Evolutionary conservation across 371 early-diverging fungal species (phyloP), one percentile per base, ranked within the genome.

Genomic region (Mortierella sp.): DNA sequence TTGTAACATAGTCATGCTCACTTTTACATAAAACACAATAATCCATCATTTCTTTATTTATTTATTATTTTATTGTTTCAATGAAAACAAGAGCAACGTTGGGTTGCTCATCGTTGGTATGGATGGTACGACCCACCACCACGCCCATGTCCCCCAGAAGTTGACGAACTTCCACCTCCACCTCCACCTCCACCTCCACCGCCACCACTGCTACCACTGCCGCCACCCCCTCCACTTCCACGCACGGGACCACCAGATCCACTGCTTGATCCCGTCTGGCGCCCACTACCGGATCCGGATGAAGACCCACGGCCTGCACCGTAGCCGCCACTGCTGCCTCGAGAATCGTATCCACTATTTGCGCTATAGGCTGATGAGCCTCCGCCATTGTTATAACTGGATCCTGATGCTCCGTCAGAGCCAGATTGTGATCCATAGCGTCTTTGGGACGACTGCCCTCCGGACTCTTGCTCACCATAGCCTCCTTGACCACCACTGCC

Each of bases 201-300:
- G 28, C 68, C 43, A 15, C 66, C 47, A n/a, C 67, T 40, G 19
- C 57, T 59, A 3, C 64, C 64, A 23, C 72, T 63, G 31, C 67
- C 49, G 22, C 70, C 35, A 15, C 67, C 31, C 22, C 68, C 47
- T 10, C 59, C 61, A 3, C 64, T 62, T 26, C 72, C 68, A 31
- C 83, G 82, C 23, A 83, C 83, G 32, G 82, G 76, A n/a, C 76
- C 70, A 40, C 70, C 64, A 29, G 79, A 68, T 61, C 85, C 66
- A 31, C 77, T 73, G 43, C 80, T 67, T 10, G 79, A 68, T 43
- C 72, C 64, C 47, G 74, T 67, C 49, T 74, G 77, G 15, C 82
- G 69, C 17, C 68, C 68, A 40, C 74, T 68, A 51, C 68, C 56
- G 43, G 66, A 61, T 31, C 62, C 45, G 13, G 70, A 68, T 13